Evolutionary conservation across 2,329 filamentous ascomycete species (phyloP).

Genomic region (Coniochaeta sp.): DNA sequence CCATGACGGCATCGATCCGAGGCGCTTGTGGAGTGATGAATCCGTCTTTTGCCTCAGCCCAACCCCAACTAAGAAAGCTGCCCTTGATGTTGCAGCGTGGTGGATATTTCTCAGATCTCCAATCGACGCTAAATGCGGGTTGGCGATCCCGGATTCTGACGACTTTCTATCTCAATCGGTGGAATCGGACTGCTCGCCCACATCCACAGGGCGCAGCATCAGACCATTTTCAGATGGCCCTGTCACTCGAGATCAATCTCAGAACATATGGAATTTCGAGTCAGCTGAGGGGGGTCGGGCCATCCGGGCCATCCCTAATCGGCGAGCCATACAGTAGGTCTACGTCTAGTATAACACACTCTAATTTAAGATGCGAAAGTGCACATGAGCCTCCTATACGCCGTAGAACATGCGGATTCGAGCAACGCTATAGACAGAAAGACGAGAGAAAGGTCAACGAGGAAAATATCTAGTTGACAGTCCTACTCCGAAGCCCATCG

Average conservation of each 20-base stretch:
- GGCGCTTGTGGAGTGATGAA: background rate
- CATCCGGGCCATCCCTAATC: too few species aligned
- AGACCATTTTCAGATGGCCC: too few species aligned
- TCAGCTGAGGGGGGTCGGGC: too few species aligned
- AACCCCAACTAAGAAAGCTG: background rate
- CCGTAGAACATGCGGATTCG: background rate
- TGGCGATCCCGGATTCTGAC: background rate
- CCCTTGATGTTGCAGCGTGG: background rate
- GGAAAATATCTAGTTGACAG: background rate
- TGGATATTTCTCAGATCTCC: background rate
- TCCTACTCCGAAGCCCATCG: background rate
- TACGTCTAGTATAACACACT: background rate
- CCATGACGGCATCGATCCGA: constrained; percentile 1
- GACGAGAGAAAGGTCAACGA: background rate
- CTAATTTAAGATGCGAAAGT: background rate
- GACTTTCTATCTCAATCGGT: background rate
- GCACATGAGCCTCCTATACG: background rate
- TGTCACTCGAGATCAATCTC: too few species aligned
- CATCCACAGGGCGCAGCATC: too few species aligned
- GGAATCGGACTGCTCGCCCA: background rate
- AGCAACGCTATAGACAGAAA: background rate
- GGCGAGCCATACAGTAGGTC: too few species aligned
- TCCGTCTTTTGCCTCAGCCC: background rate
- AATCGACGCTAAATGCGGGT: background rate
- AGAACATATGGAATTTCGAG: background rate